Evolutionary conservation across 441 rosid genomes (phyloP).

Genomic region (Mallotus japonicus): DNA sequence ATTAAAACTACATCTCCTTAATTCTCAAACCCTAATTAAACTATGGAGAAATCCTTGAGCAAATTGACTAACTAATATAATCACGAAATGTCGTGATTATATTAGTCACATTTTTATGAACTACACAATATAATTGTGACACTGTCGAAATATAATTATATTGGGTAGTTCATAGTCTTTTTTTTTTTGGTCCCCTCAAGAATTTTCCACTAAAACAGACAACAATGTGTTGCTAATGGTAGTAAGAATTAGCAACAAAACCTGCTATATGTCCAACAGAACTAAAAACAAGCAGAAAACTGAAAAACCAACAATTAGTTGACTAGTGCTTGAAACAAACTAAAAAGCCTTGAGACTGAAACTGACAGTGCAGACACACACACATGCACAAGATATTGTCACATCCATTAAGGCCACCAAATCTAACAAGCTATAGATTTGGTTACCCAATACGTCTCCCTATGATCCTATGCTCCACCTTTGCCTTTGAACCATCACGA

Average conservation of each 20-base stretch:
- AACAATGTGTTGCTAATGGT: no score
- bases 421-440: conserved; percentile 9
- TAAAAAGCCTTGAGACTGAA: background rate
- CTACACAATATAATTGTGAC: background rate
- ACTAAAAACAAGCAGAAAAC: background rate
- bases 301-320: background rate
- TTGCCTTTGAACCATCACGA: conserved; percentile 41
- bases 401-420: background rate
- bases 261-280: background rate
- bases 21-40: no score
- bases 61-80: no score
- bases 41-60: no score
- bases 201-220: no score
- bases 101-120: background rate
- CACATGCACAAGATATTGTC: background rate
- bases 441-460: conserved; percentile 29
- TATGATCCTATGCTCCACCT: conserved; percentile 25
- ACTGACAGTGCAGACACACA: background rate
- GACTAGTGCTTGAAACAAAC: background rate
- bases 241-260: background rate
- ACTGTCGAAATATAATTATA: background rate
- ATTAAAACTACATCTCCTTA: background rate
- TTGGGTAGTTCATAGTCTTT: background rate
- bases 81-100: no score
- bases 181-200: no score